Evolutionary conservation across 176 grass and related monocot genomes (phyloP).

Genomic region (Chloris gayana): DNA sequence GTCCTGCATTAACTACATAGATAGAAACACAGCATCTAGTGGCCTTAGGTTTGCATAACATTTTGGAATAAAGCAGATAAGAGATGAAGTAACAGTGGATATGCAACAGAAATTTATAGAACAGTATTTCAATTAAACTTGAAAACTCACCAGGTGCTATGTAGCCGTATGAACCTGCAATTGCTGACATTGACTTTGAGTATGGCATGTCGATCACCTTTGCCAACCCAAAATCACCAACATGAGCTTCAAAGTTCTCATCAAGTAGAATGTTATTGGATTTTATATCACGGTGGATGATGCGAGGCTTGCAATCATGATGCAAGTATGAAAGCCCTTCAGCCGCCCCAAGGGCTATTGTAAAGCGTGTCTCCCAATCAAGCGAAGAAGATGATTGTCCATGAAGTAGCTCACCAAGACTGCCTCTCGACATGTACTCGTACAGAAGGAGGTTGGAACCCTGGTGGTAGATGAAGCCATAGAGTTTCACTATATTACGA

Average conservation of each 20-base stretch:
- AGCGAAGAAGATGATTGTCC: constrained; percentile 67
- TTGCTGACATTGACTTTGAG: constrained; percentile 94
- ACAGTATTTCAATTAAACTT: neutral
- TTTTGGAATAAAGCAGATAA: constrained; percentile 18
- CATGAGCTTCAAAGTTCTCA: constrained; percentile 99
- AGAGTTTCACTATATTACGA: constrained; percentile 97
- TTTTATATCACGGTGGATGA: constrained; percentile 97
- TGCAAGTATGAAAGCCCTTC: constrained; percentile 97
- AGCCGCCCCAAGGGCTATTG: constrained; percentile 82
- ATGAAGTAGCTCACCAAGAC: constrained; percentile 94
- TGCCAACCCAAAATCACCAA: constrained; percentile 98
- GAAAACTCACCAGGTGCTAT: constrained; percentile 89
- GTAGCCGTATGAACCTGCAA: constrained; percentile 98
- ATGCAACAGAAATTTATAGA: constrained; percentile 3
- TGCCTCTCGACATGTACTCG: constrained; percentile 93
- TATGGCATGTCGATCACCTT: constrained; percentile 98
- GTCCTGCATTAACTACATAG: no score
- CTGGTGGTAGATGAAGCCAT: constrained; percentile 88
- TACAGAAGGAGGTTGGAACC: constrained; percentile 96
- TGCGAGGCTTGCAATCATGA: constrained; percentile 91
- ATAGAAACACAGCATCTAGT: no score
- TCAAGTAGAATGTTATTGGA: constrained; percentile 98
- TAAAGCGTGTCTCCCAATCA: constrained; percentile 88
- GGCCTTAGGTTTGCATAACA: neutral
- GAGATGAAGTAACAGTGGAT: neutral